Evolutionary conservation across 176 grass and related monocot species (phyloP).

Genomic region (Carex kokanica): DNA sequence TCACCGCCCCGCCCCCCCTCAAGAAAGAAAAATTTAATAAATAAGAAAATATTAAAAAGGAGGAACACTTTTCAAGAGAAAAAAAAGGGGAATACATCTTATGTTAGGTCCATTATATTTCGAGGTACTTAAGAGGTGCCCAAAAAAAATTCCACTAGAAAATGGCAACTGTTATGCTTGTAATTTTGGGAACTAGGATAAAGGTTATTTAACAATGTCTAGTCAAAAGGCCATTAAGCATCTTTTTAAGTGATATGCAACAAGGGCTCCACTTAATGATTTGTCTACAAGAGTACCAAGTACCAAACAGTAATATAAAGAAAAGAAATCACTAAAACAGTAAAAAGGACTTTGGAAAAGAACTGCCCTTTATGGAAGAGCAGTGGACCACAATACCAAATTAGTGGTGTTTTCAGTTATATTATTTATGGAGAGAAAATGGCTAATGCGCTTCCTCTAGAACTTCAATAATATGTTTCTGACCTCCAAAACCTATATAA

Average conservation of each 20-base stretch:
- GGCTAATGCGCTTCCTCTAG: too few relatives aligned
- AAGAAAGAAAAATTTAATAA: not conserved
- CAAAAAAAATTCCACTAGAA: not conserved
- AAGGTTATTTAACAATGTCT: not conserved
- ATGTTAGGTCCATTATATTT: not conserved
- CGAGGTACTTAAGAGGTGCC: not conserved
- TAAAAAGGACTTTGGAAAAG: slow-evolving; percentile 17
- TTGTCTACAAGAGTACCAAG: not conserved
- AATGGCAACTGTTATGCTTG: not conserved
- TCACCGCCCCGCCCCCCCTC: not conserved
- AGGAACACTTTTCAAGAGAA: not conserved
- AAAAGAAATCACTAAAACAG: not conserved
- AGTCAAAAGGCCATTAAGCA: not conserved
- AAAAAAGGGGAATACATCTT: not conserved
- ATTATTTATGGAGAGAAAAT: not conserved
- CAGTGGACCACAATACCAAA: slow-evolving; percentile 11
- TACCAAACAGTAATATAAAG: not conserved
- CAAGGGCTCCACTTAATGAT: slow-evolving; percentile 17
- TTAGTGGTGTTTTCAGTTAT: slow-evolving; percentile 1
- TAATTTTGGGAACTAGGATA: not conserved
- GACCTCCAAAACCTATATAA: too few relatives aligned
- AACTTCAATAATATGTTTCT: too few relatives aligned
- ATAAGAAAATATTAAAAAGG: not conserved
- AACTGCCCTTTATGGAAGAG: slow-evolving; percentile 21
- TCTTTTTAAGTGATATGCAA: slow-evolving; percentile 13